These are phyloP conservation scores for Podaxis rugospora DNA, from an alignment of 768 basidiomycete genomes.

Conservation along the genomic window DNA sequence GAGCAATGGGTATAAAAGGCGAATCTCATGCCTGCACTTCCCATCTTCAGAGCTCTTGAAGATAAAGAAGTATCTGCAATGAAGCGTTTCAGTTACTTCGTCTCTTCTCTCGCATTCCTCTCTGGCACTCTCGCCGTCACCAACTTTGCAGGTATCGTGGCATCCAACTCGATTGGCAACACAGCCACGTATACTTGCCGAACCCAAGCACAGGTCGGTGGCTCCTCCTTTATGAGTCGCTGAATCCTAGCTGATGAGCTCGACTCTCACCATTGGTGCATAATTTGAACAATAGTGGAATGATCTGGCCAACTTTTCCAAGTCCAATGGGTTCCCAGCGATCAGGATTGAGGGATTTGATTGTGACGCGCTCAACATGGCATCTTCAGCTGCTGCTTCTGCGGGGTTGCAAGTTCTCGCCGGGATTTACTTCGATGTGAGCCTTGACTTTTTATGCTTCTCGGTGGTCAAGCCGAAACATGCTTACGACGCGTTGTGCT, in stretches of 20 bases:
- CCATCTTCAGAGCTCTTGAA: neutral
- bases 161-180: constrained; percentile 28
- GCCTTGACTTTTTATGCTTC: neutral
- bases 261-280: neutral
- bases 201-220: constrained; percentile 27
- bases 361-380: constrained; percentile 29
- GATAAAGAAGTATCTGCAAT: neutral
- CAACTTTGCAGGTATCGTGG: constrained; percentile 27
- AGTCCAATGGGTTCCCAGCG: constrained; percentile 26
- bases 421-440: constrained; percentile 29
- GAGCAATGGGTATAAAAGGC: neutral
- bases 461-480: neutral
- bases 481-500: neutral
- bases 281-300: constrained; percentile 26
- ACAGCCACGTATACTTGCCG: constrained; percentile 27
- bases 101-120: constrained; percentile 11
- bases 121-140: constrained; percentile 21
- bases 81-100: neutral
- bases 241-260: neutral
- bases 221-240: neutral
- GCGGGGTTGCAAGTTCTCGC: constrained; percentile 28
- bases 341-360: constrained; percentile 33
- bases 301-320: constrained; percentile 24
- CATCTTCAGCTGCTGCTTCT: constrained; percentile 29
- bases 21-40: neutral